Evolutionary conservation across 257 asterid genomes (phyloP).

Genomic region (Misopates orontium): DNA sequence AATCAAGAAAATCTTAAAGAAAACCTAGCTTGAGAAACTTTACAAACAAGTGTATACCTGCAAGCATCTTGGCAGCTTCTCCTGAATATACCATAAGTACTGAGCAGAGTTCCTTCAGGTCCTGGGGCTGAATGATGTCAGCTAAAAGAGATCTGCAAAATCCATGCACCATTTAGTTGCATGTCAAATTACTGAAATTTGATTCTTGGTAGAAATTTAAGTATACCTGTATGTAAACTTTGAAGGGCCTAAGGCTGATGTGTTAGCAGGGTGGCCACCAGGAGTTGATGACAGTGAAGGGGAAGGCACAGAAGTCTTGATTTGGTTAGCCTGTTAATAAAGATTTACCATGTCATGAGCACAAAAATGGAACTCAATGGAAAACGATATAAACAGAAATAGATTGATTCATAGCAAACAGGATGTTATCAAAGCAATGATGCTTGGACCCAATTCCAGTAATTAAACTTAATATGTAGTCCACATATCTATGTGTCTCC

Average conservation of each 20-base stretch:
- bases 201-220: constrained; percentile 19
- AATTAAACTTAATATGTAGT: not conserved
- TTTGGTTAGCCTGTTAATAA: constrained; percentile 59
- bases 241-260: constrained; percentile 69
- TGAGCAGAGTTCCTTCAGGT: constrained; percentile 94
- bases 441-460: constrained; percentile 11
- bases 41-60: constrained; percentile 50
- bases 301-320: constrained; percentile 54
- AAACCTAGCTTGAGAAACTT: not conserved
- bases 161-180: constrained; percentile 40
- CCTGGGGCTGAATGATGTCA: constrained; percentile 91
- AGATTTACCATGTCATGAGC: not conserved
- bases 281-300: constrained; percentile 52
- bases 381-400: not conserved
- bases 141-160: constrained; percentile 83
- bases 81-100: constrained; percentile 84
- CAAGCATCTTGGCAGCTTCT: constrained; percentile 87
- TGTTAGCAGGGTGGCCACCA: constrained; percentile 54
- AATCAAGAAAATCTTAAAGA: too few species aligned
- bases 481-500: too few species aligned
- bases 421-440: too few species aligned
- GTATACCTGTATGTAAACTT: constrained; percentile 85
- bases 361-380: constrained; percentile 13
- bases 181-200: constrained; percentile 24
- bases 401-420: not conserved